These are phyloP conservation scores for Bathelium albidoporum DNA, from an alignment of 495 filamentous ascomycete species.

Conservation along the genomic window DNA sequence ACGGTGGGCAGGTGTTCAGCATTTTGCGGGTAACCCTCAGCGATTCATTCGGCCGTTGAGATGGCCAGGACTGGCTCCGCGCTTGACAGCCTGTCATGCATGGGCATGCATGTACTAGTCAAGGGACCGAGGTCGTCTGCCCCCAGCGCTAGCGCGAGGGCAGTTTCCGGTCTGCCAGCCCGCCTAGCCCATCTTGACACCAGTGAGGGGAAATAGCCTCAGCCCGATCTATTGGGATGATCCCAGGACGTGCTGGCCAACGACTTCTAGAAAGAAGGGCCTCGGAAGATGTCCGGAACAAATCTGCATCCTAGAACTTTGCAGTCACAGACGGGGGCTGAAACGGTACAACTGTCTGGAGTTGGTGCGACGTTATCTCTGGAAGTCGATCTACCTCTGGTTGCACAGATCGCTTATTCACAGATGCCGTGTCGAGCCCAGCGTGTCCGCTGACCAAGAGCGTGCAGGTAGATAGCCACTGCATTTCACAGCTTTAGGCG, in stretches of 20 bases:
- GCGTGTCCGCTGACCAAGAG: background rate
- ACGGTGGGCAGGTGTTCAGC: background rate
- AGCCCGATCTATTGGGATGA: background rate
- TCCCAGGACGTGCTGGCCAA: background rate
- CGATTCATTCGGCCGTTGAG: background rate
- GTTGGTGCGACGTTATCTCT: background rate
- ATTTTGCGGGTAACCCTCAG: background rate
- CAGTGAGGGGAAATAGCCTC: constrained; percentile 1
- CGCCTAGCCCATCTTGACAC: background rate
- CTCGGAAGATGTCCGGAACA: background rate
- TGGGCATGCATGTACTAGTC: constrained; percentile 3
- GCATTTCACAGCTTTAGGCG: background rate
- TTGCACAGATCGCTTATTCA: constrained; percentile 3
- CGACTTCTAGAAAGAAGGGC: constrained; percentile 4
- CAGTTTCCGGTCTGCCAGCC: background rate
- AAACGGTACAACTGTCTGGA: background rate
- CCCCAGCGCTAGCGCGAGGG: background rate
- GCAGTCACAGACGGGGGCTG: constrained; percentile 2
- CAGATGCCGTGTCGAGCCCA: background rate
- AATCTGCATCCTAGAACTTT: background rate
- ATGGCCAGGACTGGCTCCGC: background rate
- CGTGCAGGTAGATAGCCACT: background rate
- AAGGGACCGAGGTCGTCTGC: background rate
- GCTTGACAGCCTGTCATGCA: constrained; percentile 5
- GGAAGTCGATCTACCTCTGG: background rate